Percentiles rank a stretch among this genome's conserved stretches.
phyloP scores from a whole-genome alignment of 176 grass and related monocot genomes.

The Zoysia pacifica region DNA sequence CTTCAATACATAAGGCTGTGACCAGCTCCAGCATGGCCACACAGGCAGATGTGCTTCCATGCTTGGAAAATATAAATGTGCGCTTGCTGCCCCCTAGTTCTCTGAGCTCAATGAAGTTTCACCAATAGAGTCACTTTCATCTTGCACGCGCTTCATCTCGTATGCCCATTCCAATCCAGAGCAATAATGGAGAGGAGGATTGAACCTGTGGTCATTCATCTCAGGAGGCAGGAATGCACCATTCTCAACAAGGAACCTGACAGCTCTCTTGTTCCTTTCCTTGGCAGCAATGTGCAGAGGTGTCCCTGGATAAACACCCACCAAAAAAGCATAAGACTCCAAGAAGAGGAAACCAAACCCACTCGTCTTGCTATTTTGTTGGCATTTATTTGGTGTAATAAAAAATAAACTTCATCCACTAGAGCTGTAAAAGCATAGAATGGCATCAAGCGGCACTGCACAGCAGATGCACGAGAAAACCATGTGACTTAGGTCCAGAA shows the following conservation, averaged over 20 bases:
- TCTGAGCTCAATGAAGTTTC: constrained; percentile 57
- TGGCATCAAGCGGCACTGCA: not conserved
- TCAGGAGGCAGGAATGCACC: constrained; percentile 91
- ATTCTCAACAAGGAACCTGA: constrained; percentile 69
- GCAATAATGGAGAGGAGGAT: constrained; percentile 96
- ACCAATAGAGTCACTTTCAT: constrained; percentile 30
- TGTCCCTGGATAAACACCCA: constrained; percentile 63
- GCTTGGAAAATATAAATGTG: not conserved
- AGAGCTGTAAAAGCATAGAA: not conserved
- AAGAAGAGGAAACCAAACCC: not conserved
- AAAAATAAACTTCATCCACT: not conserved
- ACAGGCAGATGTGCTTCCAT: not conserved
- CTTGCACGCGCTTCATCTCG: constrained; percentile 79
- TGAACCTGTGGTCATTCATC: constrained; percentile 92
- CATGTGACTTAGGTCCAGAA: not conserved
- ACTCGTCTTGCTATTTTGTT: not conserved
- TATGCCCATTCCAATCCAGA: constrained; percentile 96
- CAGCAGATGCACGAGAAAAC: not conserved
- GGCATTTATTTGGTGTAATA: not conserved
- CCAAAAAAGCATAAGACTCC: not conserved
- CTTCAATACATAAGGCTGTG: not conserved
- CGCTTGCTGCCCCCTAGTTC: constrained; percentile 27
- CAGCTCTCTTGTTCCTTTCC: constrained; percentile 83
- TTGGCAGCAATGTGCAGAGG: constrained; percentile 94
- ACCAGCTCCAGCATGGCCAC: not conserved